Evolutionary conservation across 768 basidiomycete genomes (phyloP), one percentile per base, ranked within the genome.

Genomic region (Boletus reticulatus): DNA sequence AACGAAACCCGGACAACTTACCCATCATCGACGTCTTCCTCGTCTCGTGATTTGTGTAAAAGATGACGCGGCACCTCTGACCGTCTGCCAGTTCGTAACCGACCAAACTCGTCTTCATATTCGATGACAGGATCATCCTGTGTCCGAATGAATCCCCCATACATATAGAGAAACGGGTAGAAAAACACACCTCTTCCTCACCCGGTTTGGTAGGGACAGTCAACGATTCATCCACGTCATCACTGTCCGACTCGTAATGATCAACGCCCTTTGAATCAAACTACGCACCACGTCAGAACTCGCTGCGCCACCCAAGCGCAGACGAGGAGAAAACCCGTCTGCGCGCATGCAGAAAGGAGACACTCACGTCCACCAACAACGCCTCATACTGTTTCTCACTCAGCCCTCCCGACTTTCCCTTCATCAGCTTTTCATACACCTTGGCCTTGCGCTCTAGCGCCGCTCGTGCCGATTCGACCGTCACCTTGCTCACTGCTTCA

Each of bases 41-140:
- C 76, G 19, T 80, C 74, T 36, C 78, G 75, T n/a, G 72, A 56
- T 34, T 75, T 65, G 10, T 75, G 76, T 6, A 82, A 65, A 10
- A 90, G 73, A 56, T 88, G 74, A 36, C 89, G 79, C 39, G 92
- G 92, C 1, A 94, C 80, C 64, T 94, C 89, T 13, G 92, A 93
- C 11, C 81, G 80, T 48, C 77, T 79, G 17, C 80, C 83, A 1
- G 81, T 88, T 56, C 90, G 77, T 38, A 83, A 62, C n/a, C 92
- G 84, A 36, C 92, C 92, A 65, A 91, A 92, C 65, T 94, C 92
- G 60, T 94, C 92, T 66, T 88, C 84, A 56, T 92, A 93, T 68
- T 94, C 92, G 6, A 93, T 78, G 31, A 92, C 73, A 12, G 90
- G 89, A 61, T 94, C 91, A 53, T 84, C 78, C 84, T 90, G 49